Percentiles rank a stretch among this genome's conserved stretches.
Conservation (phyloP, 768 basidiomycete genomes). For the Russula emetica region DNA sequence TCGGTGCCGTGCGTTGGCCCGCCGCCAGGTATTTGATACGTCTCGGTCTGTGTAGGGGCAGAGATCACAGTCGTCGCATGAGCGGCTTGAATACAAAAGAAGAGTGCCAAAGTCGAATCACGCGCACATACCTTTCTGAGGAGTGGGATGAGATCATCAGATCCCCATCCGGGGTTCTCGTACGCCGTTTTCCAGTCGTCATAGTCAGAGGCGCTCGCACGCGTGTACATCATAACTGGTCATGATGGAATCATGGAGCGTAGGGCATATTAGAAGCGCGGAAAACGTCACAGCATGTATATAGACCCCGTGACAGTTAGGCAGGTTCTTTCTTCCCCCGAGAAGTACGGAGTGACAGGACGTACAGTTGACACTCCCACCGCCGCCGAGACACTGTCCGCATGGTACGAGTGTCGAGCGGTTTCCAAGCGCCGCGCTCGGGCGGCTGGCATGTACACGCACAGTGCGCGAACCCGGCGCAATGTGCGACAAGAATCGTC, state of each 20-base stretch:
- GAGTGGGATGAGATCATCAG: constrained; percentile 52
- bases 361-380: constrained; percentile 54
- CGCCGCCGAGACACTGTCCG: constrained; percentile 57
- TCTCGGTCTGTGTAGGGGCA: constrained; percentile 35
- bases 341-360: neutral
- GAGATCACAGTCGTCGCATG: neutral
- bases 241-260: neutral
- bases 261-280: neutral
- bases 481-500: constrained; percentile 45
- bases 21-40: constrained; percentile 35
- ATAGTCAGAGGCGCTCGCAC: constrained; percentile 59
- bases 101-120: neutral
- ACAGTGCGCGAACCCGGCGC: constrained; percentile 40
- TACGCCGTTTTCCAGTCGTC: constrained; percentile 54
- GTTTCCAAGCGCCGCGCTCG: constrained; percentile 43
- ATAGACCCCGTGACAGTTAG: neutral
- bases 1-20: constrained; percentile 42
- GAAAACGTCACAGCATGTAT: neutral
- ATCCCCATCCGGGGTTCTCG: constrained; percentile 59
- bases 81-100: neutral
- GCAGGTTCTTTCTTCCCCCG: neutral
- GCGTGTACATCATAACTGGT: constrained; percentile 44
- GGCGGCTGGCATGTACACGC: constrained; percentile 39
- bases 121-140: constrained; percentile 45
- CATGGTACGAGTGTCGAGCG: constrained; percentile 43